phyloP scores from a whole-genome alignment of 2,329 filamentous ascomycete genomes.

The Trichoderma hamatum region DNA sequence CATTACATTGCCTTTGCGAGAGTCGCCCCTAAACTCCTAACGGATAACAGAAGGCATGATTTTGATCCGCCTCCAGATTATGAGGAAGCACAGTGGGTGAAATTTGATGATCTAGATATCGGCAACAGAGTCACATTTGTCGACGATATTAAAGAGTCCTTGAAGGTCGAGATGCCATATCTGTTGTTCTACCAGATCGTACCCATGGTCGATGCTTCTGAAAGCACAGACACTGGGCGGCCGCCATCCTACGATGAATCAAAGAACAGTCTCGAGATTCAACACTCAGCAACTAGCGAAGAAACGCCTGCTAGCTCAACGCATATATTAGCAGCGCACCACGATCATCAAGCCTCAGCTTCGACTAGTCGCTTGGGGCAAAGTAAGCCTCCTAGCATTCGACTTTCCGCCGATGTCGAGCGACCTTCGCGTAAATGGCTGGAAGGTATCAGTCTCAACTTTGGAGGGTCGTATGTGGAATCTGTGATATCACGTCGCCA shows the following conservation, averaged over 20 bases:
- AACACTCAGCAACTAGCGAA: conserved; percentile 28
- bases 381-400: conserved; percentile 53
- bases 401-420: conserved; percentile 60
- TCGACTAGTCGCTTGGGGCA: conserved; percentile 31
- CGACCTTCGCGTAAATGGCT: conserved; percentile 52
- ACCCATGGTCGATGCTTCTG: conserved; percentile 73
- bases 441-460: conserved; percentile 36
- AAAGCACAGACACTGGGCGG: conserved; percentile 52
- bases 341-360: conserved; percentile 34
- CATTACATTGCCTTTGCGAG: conserved; percentile 89
- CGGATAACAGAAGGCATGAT: conserved; percentile 60
- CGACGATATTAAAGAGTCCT: conserved; percentile 73
- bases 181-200: conserved; percentile 94
- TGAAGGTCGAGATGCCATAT: conserved; percentile 90
- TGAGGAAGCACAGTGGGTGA: conserved; percentile 79
- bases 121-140: conserved; percentile 72
- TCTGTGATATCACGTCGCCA: conserved; percentile 50
- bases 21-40: conserved; percentile 66
- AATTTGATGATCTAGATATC: conserved; percentile 81
- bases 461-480: conserved; percentile 40
- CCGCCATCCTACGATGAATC: conserved; percentile 64
- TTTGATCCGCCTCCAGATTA: conserved; percentile 66
- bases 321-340: conserved; percentile 26
- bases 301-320: conserved; percentile 27
- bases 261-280: conserved; percentile 46